Conservation (phyloP, 805 yeast species). For the Cyberlindnera nakhonratchasimensis region DNA sequence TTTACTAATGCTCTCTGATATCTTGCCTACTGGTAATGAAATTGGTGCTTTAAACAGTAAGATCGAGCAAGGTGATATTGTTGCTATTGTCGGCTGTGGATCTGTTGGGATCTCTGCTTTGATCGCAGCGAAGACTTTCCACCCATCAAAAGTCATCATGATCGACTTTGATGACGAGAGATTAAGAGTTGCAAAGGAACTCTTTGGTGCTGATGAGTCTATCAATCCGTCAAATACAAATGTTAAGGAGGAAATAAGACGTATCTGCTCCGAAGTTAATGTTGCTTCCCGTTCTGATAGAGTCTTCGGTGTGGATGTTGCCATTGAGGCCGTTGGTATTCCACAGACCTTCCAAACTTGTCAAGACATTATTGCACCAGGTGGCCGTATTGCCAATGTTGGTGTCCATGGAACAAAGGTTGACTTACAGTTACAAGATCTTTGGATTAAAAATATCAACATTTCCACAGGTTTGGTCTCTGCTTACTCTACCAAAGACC, state of each 20-base stretch:
- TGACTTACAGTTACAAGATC: slow-evolving; percentile 39
- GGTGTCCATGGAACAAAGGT: slow-evolving; percentile 50
- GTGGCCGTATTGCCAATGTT: slow-evolving; percentile 64
- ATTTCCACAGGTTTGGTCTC: slow-evolving; percentile 50
- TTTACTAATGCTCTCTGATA: slow-evolving; percentile 58
- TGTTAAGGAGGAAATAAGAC: slow-evolving; percentile 36
- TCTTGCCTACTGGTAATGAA: slow-evolving; percentile 65
- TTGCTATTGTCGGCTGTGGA: slow-evolving; percentile 65
- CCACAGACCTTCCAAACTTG: slow-evolving; percentile 59
- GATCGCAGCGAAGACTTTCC: slow-evolving; percentile 47
- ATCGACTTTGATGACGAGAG: slow-evolving; percentile 59
- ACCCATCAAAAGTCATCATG: slow-evolving; percentile 52
- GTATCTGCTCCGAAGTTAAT: slow-evolving; percentile 27
- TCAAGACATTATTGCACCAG: slow-evolving; percentile 50
- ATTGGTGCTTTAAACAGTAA: slow-evolving; percentile 57
- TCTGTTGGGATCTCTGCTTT: slow-evolving; percentile 67
- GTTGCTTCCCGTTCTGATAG: slow-evolving; percentile 26
- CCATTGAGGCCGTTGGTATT: slow-evolving; percentile 62
- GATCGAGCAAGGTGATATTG: slow-evolving; percentile 50
- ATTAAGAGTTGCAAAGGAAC: slow-evolving; percentile 50
- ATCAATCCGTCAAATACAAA: slow-evolving; percentile 49
- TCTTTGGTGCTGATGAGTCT: slow-evolving; percentile 56
- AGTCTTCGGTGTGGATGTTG: slow-evolving; percentile 55
- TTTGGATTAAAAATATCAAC: slow-evolving; percentile 43
- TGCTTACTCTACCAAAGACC: slow-evolving; percentile 39